Base-by-base conservation (phyloP, 352 stramenopile species). In the Phytophthora palmivora region DNA sequence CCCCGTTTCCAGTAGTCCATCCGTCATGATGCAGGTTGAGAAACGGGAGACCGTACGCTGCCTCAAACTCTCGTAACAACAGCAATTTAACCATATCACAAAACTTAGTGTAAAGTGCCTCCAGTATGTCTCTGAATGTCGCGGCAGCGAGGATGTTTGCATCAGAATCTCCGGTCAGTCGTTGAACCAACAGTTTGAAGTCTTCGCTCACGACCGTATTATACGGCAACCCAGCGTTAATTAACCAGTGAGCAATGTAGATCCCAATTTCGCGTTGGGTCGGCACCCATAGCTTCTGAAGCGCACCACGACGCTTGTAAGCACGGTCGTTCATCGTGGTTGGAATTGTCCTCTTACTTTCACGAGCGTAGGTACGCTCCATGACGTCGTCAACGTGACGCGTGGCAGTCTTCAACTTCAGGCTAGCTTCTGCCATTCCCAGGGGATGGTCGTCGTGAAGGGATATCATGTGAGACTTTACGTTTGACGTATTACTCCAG, bases 1-100 rank as follows among this genome's bases (percentile, higher is more conserved):
- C 47, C 4, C 5, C 38, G 7, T 21, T 39, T 3, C 3, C 18
- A 2, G 38, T 45, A 0, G 44, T 58, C 51, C 51, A 68, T n/a
- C 5, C 11, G 14, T 57, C 36, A 11, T 67, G 50, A 2, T 37
- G 26, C 1, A 63, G 15, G 24, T 58, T 58, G 1, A 68, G 44
- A 18, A 54, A 68, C 1, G 50, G 44, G 1, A 21, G 9, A 0
- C 36, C 2, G 4, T 37, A 28, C 0, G 50, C 50, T 11, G 5
- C 18, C 14, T 30, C 30, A 41, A 41, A 52, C 30, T 52, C 45
- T 8, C 38, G 21, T 41, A 41, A 12, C 28, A 42, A 28, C 3
- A 45, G 6, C 7, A n/a, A 14, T 15, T 6, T 15, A 5, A 19
- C 9, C 16, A n/a, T 30, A 14, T 15, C n/a, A 9, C 18, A n/a